phyloP scores from a whole-genome alignment of 2,329 filamentous ascomycete genomes.

The Balansia obtecta region DNA sequence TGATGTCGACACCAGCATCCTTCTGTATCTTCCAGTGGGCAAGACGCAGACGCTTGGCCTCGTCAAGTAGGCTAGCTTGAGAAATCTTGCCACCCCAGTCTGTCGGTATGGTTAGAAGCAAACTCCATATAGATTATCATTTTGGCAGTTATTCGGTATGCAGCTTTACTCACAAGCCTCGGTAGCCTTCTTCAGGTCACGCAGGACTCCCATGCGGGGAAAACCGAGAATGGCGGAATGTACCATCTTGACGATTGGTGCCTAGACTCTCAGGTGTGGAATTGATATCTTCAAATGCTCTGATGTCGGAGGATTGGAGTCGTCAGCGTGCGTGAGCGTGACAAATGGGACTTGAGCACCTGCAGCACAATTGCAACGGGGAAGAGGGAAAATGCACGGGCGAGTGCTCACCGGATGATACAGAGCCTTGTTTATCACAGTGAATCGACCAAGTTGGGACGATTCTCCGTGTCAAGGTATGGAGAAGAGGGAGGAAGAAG shows the following conservation, averaged over 20 bases:
- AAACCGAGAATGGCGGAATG: slow-evolving; percentile 83
- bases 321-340: slow-evolving; percentile 1
- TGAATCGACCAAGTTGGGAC: slow-evolving; percentile 4
- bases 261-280: slow-evolving; percentile 7
- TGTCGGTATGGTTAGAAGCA: slow-evolving; percentile 15
- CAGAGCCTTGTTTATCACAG: slow-evolving; percentile 8
- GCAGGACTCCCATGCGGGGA: slow-evolving; percentile 95
- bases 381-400: neutral
- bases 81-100: slow-evolving; percentile 91
- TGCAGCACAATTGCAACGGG: neutral
- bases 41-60: slow-evolving; percentile 93
- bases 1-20: slow-evolving; percentile 91
- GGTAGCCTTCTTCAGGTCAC: slow-evolving; percentile 99
- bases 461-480: slow-evolving; percentile 3
- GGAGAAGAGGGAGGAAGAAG: neutral
- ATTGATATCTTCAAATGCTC: slow-evolving; percentile 2
- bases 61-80: slow-evolving; percentile 76
- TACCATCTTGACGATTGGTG: slow-evolving; percentile 40
- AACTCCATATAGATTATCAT: neutral
- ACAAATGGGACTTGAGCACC: slow-evolving; percentile 1
- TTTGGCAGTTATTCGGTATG: neutral
- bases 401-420: slow-evolving; percentile 2
- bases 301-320: neutral
- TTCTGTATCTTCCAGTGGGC: slow-evolving; percentile 99
- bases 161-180: slow-evolving; percentile 57